Evolutionary conservation across 805 yeast genomes (phyloP).

Genomic region (Candida pseudoglaebosa): DNA sequence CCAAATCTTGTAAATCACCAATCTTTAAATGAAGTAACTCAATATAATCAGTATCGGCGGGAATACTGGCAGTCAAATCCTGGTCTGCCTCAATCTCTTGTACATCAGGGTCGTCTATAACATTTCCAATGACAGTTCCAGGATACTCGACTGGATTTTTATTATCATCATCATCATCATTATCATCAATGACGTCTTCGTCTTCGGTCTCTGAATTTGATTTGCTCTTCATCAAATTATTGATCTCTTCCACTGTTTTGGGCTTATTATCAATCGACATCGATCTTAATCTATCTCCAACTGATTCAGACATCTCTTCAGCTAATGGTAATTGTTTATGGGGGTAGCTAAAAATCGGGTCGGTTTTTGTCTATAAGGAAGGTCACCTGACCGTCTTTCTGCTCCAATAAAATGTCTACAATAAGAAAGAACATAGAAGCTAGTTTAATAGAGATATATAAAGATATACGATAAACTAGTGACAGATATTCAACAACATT

Average conservation of each 20-base stretch:
- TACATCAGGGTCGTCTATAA: conserved; percentile 41
- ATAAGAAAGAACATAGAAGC: too few species aligned
- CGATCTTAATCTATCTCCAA: neutral
- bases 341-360: too few species aligned
- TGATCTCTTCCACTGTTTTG: neutral
- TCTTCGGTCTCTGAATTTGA: conserved; percentile 13
- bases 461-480: too few species aligned
- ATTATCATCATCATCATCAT: conserved; percentile 20
- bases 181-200: conserved; percentile 23
- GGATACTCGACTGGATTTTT: conserved; percentile 40
- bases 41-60: conserved; percentile 54
- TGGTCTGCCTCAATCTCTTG: conserved; percentile 66
- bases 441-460: too few species aligned
- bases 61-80: conserved; percentile 55
- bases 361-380: too few species aligned
- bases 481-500: too few species aligned
- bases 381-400: too few species aligned
- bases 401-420: neutral
- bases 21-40: conserved; percentile 73
- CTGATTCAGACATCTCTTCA: neutral
- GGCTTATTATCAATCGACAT: neutral
- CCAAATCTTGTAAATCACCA: conserved; percentile 55
- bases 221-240: neutral
- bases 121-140: conserved; percentile 40
- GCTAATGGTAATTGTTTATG: neutral